A percentile compares a stretch with the other conserved stretches of the same genome.
Evolutionary conservation across 1,284 basidiomycete species (phyloP).

Genomic region (Trametes sp.): DNA sequence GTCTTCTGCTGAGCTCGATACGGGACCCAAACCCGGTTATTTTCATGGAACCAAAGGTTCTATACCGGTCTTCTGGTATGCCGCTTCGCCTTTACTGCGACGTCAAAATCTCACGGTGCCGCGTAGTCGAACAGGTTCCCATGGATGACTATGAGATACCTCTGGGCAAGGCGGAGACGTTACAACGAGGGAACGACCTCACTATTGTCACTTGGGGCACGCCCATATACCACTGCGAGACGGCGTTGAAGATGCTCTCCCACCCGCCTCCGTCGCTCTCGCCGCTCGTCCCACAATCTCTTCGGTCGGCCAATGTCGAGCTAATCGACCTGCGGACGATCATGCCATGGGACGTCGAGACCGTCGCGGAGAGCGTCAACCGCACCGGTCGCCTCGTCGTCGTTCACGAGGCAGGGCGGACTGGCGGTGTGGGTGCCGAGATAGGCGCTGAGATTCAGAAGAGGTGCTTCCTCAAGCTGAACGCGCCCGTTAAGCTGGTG

Average conservation of each 20-base stretch:
- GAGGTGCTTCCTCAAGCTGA: conserved; percentile 85
- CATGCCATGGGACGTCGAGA: conserved; percentile 88
- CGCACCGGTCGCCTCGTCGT: conserved; percentile 87
- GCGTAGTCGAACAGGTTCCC: conserved; percentile 88
- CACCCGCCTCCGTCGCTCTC: conserved; percentile 75
- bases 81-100: background rate
- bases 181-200: conserved; percentile 80
- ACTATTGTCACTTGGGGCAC: conserved; percentile 94
- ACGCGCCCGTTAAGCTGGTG: conserved; percentile 88
- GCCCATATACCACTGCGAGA: conserved; percentile 90
- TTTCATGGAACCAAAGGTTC: conserved; percentile 94
- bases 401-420: conserved; percentile 90
- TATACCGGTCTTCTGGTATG: conserved; percentile 82
- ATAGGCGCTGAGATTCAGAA: conserved; percentile 88
- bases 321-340: conserved; percentile 92
- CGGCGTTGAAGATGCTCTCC: conserved; percentile 72
- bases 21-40: conserved; percentile 93
- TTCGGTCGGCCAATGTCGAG: conserved; percentile 83
- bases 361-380: conserved; percentile 81
- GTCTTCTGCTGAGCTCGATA: conserved; percentile 84
- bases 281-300: conserved; percentile 68
- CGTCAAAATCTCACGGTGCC: conserved; percentile 5
- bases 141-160: conserved; percentile 88
- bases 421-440: conserved; percentile 87
- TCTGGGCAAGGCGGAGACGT: conserved; percentile 79